Evolutionary conservation across 768 basidiomycete species (phyloP).

Genomic region (Boletellus emodensis): DNA sequence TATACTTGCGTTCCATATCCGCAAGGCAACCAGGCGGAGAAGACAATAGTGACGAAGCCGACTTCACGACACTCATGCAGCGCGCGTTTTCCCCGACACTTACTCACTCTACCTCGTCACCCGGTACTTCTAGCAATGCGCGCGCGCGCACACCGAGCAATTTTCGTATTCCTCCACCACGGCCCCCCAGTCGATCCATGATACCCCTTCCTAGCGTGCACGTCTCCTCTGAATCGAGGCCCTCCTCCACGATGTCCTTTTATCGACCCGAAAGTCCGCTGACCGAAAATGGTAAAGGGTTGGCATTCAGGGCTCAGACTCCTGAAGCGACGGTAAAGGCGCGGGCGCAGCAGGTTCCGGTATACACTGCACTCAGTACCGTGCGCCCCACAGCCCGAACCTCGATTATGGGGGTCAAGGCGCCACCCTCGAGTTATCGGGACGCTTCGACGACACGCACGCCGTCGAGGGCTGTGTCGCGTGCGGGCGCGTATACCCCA

Average conservation of each 20-base stretch:
- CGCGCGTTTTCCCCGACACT: slow-evolving; percentile 60
- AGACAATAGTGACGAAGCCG: slow-evolving; percentile 44
- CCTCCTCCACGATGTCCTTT: slow-evolving; percentile 67
- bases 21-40: slow-evolving; percentile 43
- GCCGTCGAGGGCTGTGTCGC: slow-evolving; percentile 64
- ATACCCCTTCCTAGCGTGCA: slow-evolving; percentile 77
- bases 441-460: slow-evolving; percentile 53
- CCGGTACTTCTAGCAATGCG: slow-evolving; percentile 25
- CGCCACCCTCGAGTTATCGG: slow-evolving; percentile 75
- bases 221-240: slow-evolving; percentile 64
- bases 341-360: slow-evolving; percentile 55
- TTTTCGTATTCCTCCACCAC: slow-evolving; percentile 48
- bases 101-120: slow-evolving; percentile 45
- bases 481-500: slow-evolving; percentile 63
- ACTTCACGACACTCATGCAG: slow-evolving; percentile 42
- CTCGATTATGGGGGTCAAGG: slow-evolving; percentile 37
- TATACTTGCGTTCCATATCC: slow-evolving; percentile 47
- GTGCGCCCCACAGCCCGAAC: slow-evolving; percentile 39
- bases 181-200: slow-evolving; percentile 80
- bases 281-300: slow-evolving; percentile 30
- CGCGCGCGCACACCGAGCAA: slow-evolving; percentile 40
- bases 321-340: slow-evolving; percentile 62
- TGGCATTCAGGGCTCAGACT: slow-evolving; percentile 56
- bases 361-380: slow-evolving; percentile 41
- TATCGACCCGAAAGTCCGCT: slow-evolving; percentile 55